phyloP scores from a whole-genome alignment of 2,329 filamentous ascomycete genomes.

The Colletotrichum spaethianum region DNA sequence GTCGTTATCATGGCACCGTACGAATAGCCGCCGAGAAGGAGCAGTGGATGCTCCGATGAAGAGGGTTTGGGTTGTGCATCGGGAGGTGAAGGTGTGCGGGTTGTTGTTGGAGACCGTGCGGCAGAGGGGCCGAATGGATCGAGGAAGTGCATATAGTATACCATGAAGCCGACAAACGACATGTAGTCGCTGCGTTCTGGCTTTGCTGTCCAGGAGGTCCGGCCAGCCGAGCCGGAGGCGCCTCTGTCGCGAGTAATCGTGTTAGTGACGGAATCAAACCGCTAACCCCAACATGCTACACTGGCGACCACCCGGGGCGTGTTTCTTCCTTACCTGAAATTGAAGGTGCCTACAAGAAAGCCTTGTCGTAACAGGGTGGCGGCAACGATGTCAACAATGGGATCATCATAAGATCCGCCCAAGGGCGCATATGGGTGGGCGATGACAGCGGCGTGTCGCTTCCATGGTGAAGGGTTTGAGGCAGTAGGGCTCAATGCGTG shows the following conservation, averaged over 20 bases:
- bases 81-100: conserved; percentile 23
- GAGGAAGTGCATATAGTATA: conserved; percentile 78
- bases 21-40: conserved; percentile 86
- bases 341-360: conserved; percentile 88
- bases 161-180: conserved; percentile 84
- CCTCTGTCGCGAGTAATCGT: conserved; percentile 68
- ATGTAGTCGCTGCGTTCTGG: conserved; percentile 87
- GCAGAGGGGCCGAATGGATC: conserved; percentile 52
- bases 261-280: conserved; percentile 9
- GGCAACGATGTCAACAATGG: conserved; percentile 78
- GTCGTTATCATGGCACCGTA: conserved; percentile 89
- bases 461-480: conserved; percentile 57
- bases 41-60: conserved; percentile 47
- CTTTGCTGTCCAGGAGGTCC: conserved; percentile 89
- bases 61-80: conserved; percentile 8
- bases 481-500: conserved; percentile 55
- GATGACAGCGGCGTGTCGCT: conserved; percentile 72
- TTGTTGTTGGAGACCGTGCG: conserved; percentile 5
- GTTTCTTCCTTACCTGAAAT: conserved; percentile 78
- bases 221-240: conserved; percentile 79
- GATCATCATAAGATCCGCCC: conserved; percentile 88
- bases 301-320: background rate
- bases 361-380: conserved; percentile 77
- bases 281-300: background rate
- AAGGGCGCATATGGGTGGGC: conserved; percentile 94